phyloP scores from a whole-genome alignment of 176 grass and related monocot species.

The Dendrocalamus sinicus region DNA sequence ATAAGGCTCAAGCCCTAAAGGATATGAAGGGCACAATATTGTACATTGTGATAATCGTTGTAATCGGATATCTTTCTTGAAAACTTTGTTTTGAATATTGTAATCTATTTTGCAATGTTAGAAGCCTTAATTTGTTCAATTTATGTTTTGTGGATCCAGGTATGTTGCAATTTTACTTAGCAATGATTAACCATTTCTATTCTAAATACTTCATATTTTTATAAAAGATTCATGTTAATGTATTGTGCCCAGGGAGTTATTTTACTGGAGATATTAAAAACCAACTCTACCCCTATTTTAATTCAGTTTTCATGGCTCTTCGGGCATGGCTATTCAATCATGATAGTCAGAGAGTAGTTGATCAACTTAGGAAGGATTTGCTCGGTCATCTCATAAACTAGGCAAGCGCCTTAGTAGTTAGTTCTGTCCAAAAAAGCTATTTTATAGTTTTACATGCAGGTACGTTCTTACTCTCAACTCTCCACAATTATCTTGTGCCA shows the following conservation, averaged over 20 bases:
- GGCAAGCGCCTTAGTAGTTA: conserved; percentile 38
- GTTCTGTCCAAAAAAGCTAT: background rate
- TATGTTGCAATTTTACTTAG: background rate
- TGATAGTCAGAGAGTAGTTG: conserved; percentile 92
- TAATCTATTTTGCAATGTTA: background rate
- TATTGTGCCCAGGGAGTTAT: too few species aligned
- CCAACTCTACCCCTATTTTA: background rate
- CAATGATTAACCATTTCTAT: background rate
- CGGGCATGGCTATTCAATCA: conserved; percentile 55
- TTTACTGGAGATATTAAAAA: too few species aligned
- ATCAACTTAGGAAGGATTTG: conserved; percentile 89
- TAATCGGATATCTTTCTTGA: conserved; percentile 66
- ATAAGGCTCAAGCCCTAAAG: conserved; percentile 70
- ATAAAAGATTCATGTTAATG: too few species aligned
- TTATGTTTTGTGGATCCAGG: conserved; percentile 34
- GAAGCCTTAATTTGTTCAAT: background rate
- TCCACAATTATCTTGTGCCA: conserved; percentile 24
- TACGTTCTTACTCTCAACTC: conserved; percentile 8
- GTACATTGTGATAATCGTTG: conserved; percentile 83
- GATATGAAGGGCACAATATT: conserved; percentile 79
- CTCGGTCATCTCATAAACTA: conserved; percentile 93
- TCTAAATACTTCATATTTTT: background rate
- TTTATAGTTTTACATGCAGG: conserved; percentile 2
- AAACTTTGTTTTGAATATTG: conserved; percentile 27
- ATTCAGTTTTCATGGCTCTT: background rate